Base-by-base conservation (phyloP, 2,329 filamentous ascomycete genomes). In the Fusarium illudens region DNA sequence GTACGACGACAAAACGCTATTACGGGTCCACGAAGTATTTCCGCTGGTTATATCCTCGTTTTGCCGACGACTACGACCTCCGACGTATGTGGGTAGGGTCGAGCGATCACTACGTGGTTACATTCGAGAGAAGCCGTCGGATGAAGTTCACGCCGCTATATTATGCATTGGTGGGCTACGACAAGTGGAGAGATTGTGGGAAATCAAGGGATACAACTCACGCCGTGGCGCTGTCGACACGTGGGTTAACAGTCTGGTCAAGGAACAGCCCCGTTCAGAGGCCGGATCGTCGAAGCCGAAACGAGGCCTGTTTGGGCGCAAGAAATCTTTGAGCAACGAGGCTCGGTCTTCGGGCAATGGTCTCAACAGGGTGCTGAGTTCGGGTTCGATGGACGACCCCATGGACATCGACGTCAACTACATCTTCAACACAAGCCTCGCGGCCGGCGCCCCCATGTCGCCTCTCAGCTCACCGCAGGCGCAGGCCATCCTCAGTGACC, bases 21-120 rank as follows among this genome's bases (percentile, higher is more conserved):
- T 90, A 39, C 84, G 85, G 44, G 88, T 90, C 5, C 88, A 90
- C 73, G 85, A 90, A 73, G 84, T 88, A 4, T 90, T 90, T 65
- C 88, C 88, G 1, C 75, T 90, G 19, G 84, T 90, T 17, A 84
- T 90, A 48, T 87, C 88, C 4, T 89, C 88, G 0, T 90, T 90
- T 70, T 88, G 85, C 71, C 83, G 88, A 64, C 83, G 88, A 19
- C 73, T 90, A 37, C 83, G 88, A 19, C 88, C 88, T 15, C 88
- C 88, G 2, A 88, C 88, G 1, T 90, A 90, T 72, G 87, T 86
- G 33, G 88, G 88, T 62, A 82, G 86, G 22, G 81, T 90, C 10
- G 88, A 90, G 74, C 81, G 87, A 63, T 87, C 88, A 0, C 75
- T 90, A 15, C 84, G 88, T 72, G 88, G 88, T 68, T 90, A 90